Evolutionary conservation across 2,329 filamentous ascomycete genomes (phyloP), one percentile per base, ranked within the genome.

Genomic region (Chaetomiaceae sp.): DNA sequence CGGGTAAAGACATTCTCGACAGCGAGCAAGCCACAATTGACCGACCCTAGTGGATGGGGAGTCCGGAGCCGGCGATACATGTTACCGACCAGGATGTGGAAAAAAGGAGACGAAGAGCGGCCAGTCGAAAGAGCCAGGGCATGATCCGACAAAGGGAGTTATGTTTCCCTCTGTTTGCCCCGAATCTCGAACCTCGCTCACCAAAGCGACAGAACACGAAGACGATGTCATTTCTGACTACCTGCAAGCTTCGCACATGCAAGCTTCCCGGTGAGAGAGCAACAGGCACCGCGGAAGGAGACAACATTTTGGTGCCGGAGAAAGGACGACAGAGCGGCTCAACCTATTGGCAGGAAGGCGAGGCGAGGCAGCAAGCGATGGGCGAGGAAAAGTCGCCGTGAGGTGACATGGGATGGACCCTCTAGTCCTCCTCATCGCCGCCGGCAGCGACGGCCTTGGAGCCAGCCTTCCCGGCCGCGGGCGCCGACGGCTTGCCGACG

Each of bases 361-460:
- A 34, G 39, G 3, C 5, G 20, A 27, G 40, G 17, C 20, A 19
- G 17, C 15, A 39, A 25, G 34, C 15, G 14, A 33, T 17, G 6
- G 12, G 23, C 8, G 17, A 19, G 31, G 40, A 17, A 20, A n/a
- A 36, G 20, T 22, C 43, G 34, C 43, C 9, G 29, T 19, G 20
- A 7, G 12, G 29, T 4, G 27, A 31, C 27, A 15, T 23, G 20
- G 11, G 19, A 17, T n/a, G 6, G 14, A 25, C 17, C 12, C 39
- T 34, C 37, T 31, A 60, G 37, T 61, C 61, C 29, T 64, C 59
- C 34, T 64, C 63, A 38, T 51, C 60, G 12, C 48, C 58, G 42
- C 47, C 59, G 20, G 55, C 54, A 39, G 56, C 58, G 22, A 57
- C 52, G 15, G 54, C 56, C 3, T 59, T 54, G 22, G 59, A 47